Conservation (phyloP, 345 rosid genomes). For the Cardamine resedifolia region DNA sequence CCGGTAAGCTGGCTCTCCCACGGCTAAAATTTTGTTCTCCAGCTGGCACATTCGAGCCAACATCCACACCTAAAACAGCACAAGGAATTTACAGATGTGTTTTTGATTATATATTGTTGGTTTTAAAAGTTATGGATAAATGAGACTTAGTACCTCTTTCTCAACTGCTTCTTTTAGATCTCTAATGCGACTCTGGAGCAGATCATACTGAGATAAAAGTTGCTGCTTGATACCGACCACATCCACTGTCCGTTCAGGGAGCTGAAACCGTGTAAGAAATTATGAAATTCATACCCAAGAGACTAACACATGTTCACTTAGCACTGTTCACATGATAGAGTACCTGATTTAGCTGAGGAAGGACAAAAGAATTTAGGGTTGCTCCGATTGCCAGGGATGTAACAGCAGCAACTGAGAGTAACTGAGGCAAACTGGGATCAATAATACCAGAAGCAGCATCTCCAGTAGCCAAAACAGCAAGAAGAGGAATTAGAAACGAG, state of each 20-base stretch:
- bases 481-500: slow-evolving; percentile 59
- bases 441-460: slow-evolving; percentile 87
- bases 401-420: slow-evolving; percentile 71
- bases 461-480: slow-evolving; percentile 79
- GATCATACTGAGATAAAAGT: slow-evolving; percentile 82
- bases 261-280: slow-evolving; percentile 49
- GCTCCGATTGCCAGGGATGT: slow-evolving; percentile 75
- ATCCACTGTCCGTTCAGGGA: slow-evolving; percentile 78
- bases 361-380: slow-evolving; percentile 58
- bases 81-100: neutral
- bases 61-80: slow-evolving; percentile 74
- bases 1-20: slow-evolving; percentile 96
- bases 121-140: neutral
- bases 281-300: slow-evolving; percentile 13
- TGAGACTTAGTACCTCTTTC: slow-evolving; percentile 63
- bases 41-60: slow-evolving; percentile 94
- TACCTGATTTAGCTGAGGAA: slow-evolving; percentile 75
- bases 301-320: neutral
- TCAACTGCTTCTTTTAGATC: slow-evolving; percentile 74
- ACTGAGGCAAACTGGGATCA: slow-evolving; percentile 85
- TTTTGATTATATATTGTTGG: neutral
- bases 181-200: slow-evolving; percentile 82
- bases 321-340: neutral
- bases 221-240: slow-evolving; percentile 68
- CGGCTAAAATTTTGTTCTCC: slow-evolving; percentile 93